Percentiles rank a stretch among this genome's conserved stretches.
Conservation (phyloP, 2,329 filamentous ascomycete species). For the Cadophora sp. region DNA sequence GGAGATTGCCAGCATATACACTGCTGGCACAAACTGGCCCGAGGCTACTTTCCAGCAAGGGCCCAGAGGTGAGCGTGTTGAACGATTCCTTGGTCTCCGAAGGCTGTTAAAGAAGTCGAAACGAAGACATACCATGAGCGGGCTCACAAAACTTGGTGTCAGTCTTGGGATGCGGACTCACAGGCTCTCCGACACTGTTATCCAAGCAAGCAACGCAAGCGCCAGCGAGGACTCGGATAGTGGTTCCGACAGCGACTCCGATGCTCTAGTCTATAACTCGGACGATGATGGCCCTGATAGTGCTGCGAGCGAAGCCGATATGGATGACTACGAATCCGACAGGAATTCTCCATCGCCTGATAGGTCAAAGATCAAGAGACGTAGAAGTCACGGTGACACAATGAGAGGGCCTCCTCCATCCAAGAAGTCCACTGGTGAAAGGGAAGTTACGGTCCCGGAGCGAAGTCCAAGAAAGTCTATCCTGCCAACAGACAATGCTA, state of each 20-base stretch:
- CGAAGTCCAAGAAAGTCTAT: constrained; percentile 22
- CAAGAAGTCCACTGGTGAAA: constrained; percentile 43
- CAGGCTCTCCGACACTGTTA: constrained; percentile 57
- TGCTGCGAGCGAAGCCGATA: constrained; percentile 51
- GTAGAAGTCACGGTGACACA: constrained; percentile 52
- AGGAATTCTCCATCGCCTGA: constrained; percentile 32
- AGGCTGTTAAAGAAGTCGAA: constrained; percentile 67
- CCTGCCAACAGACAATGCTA: neutral
- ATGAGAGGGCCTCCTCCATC: constrained; percentile 43
- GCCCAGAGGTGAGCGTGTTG: constrained; percentile 48
- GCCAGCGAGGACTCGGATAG: constrained; percentile 51
- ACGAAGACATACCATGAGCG: constrained; percentile 41
- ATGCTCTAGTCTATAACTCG: constrained; percentile 45
- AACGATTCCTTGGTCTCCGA: constrained; percentile 62
- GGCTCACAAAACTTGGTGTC: constrained; percentile 60
- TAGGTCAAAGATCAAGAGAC: constrained; percentile 37
- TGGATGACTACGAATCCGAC: constrained; percentile 46
- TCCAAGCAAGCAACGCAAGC: constrained; percentile 50
- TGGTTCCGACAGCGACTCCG: constrained; percentile 49
- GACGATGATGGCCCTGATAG: constrained; percentile 43
- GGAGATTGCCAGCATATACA: constrained; percentile 52
- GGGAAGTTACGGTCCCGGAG: constrained; percentile 39
- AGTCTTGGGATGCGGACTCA: constrained; percentile 80
- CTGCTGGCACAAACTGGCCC: constrained; percentile 55
- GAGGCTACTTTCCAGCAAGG: constrained; percentile 58